Percentiles rank a stretch among this genome's conserved stretches.
Conservation (phyloP, 2,329 filamentous ascomycete species). For the Pyricularia grisea region DNA sequence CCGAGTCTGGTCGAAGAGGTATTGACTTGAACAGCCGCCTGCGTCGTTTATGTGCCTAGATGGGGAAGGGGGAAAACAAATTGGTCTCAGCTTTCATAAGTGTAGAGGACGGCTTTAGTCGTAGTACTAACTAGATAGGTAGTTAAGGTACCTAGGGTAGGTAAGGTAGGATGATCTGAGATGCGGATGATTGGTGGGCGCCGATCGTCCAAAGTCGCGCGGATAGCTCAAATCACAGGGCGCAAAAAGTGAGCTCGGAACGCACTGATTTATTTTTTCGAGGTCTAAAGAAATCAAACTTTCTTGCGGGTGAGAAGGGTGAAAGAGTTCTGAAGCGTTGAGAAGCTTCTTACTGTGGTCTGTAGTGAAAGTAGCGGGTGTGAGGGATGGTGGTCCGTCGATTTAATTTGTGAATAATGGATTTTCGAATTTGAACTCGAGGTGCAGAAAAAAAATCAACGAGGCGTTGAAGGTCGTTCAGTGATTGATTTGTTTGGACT, state of each 20-base stretch:
- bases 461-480: conserved; percentile 1
- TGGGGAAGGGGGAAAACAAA: background rate
- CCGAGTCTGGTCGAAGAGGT: background rate
- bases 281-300: background rate
- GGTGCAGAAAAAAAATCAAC: background rate
- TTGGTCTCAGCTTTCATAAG: background rate
- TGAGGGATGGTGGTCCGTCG: background rate
- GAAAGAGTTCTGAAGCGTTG: background rate
- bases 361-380: no score
- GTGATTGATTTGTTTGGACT: conserved; percentile 1
- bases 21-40: background rate
- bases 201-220: background rate
- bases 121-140: background rate
- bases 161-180: background rate
- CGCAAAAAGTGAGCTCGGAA: background rate
- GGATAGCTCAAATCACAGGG: background rate
- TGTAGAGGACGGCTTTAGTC: background rate
- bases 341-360: background rate
- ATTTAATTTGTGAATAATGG: background rate
- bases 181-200: background rate
- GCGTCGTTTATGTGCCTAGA: background rate
- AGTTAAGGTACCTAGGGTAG: background rate
- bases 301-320: background rate
- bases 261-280: background rate
- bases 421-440: background rate